Percentiles rank a stretch among this genome's conserved stretches.
Conservation (phyloP, 2,329 filamentous ascomycete species). For the Dactylellina parvicollis region DNA sequence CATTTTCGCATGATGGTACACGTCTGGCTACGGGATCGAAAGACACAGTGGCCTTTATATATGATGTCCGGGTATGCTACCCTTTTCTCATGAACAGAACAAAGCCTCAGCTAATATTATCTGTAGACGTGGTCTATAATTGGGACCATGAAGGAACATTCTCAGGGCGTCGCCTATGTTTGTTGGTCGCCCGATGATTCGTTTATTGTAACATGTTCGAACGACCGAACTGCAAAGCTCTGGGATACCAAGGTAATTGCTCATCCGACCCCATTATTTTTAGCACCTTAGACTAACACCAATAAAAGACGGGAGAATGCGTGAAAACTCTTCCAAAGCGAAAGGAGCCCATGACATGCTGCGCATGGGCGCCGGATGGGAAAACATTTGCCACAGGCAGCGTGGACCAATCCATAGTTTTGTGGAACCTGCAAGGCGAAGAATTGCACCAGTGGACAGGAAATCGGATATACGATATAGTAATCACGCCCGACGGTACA, state of each 20-base stretch:
- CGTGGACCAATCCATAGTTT: slow-evolving; percentile 74
- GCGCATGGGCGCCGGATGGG: slow-evolving; percentile 86
- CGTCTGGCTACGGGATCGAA: slow-evolving; percentile 83
- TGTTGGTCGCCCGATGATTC: slow-evolving; percentile 92
- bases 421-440: slow-evolving; percentile 75
- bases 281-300: slow-evolving; percentile 58
- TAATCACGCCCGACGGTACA: slow-evolving; percentile 81
- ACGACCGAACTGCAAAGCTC: slow-evolving; percentile 76
- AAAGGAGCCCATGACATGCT: slow-evolving; percentile 84
- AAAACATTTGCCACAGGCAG: slow-evolving; percentile 81
- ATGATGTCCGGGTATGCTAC: slow-evolving; percentile 70
- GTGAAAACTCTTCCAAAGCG: slow-evolving; percentile 75
- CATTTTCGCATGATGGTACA: slow-evolving; percentile 87
- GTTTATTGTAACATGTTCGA: slow-evolving; percentile 83
- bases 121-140: slow-evolving; percentile 71
- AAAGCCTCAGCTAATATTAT: not conserved
- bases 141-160: slow-evolving; percentile 73
- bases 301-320: slow-evolving; percentile 69
- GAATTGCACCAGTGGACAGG: slow-evolving; percentile 74
- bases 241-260: slow-evolving; percentile 75
- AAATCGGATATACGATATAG: slow-evolving; percentile 83
- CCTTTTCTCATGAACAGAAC: not conserved
- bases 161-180: slow-evolving; percentile 77
- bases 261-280: not conserved
- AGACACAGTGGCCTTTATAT: slow-evolving; percentile 80